Base-by-base conservation (phyloP, 345 rosid genomes). In the Erodium maritimum region DNA sequence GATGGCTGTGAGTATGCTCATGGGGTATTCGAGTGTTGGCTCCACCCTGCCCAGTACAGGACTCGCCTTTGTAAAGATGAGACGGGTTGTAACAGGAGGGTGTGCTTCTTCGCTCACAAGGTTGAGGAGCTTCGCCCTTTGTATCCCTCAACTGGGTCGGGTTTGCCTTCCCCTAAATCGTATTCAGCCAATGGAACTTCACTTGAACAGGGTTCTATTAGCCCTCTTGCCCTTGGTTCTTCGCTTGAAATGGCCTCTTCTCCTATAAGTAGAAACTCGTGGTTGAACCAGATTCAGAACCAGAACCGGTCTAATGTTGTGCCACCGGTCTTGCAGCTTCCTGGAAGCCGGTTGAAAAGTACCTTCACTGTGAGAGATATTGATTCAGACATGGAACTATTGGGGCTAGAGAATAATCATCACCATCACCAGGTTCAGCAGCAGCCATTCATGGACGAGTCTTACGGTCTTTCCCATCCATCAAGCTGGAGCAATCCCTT, bases 1-100 rank as follows among this genome's bases (percentile, higher is more conserved):
- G 98, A 91, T 68, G 59, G 67, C 25, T 88, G 98, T 65, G 96
- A 88, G 65, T 88, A 91, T 58, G 96, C 98, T 21, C 95, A 91
- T 54, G 96, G 95, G 58, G 78, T 91, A 64, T 91, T 91, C 56
- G 95, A 91, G 79, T 84, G 88, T 63, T 91, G 96, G 97, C 95
- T 91, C 67, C 97, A 91, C 70, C 97, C 97, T 50, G 95, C 97
- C 6, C 97, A 91, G 70, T 91, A 91, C 68, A 60, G 96, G 52
- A 91, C 94, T 1, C 85, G 95, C 45, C 77, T 88, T 18, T 91
- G 97, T 69, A 91, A 91, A 62, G 96, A 91, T 22, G 96, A 82
- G 78, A 81, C 78, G 1, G 79, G 68, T 53, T 91, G 96, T 67
- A 54, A 65, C 3, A 77, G 98, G 54, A 78, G 86, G 78, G 95